Evolutionary conservation across 1,284 basidiomycete species (phyloP), one percentile per base, ranked within the genome.

Genomic region (Puccinia coronata): DNA sequence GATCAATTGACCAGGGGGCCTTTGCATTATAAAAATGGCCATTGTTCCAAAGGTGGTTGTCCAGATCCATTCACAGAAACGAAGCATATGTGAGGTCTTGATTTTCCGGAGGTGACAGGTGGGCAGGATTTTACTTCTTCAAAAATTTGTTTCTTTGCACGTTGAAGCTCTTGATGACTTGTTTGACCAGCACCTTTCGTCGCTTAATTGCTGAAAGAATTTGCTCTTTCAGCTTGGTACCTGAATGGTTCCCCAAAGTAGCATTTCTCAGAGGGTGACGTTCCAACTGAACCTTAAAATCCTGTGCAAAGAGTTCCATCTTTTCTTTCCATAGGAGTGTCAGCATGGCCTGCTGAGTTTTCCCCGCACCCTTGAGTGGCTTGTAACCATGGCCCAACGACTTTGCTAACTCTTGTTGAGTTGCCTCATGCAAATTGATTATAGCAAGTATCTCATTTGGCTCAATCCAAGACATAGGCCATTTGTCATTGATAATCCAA

Each of bases 41-140:
- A 11, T 59, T 23, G 28, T 61, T 63, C 73, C 73, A 75, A 34
- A 74, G 51, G 1, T n/a, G 53, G 31, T 75, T 12, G 11, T 28
- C 36, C 18, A 75, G 12, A 5, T 41, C 25, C 43, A 75, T 1
- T 11, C 2, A 16, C 5, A 59, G 34, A 39, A 75, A 59, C 0
- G 25, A 5, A 12, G 51, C 18, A 23, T 28, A 75, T 0, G 55
- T 28, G 8, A 63, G 55, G 36, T 47, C 34, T 11, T 20, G 36
- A 39, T 53, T 47, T 23, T 73, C 39, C 4, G 51, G 39, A 6
- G 28, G n/a, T 11, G 4, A 16, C 43, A 59, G 36, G 12, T 61
- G 20, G 36, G 2, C 0, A 12, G 4, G 55, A 55, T 28, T 16
- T 14, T 20, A 12, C n/a, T 41, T 28, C 36, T 3, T 4, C 6